Evolutionary conservation across 495 filamentous ascomycete genomes (phyloP), one percentile per base, ranked within the genome.

Genomic region (Penicillium malachiteum): DNA sequence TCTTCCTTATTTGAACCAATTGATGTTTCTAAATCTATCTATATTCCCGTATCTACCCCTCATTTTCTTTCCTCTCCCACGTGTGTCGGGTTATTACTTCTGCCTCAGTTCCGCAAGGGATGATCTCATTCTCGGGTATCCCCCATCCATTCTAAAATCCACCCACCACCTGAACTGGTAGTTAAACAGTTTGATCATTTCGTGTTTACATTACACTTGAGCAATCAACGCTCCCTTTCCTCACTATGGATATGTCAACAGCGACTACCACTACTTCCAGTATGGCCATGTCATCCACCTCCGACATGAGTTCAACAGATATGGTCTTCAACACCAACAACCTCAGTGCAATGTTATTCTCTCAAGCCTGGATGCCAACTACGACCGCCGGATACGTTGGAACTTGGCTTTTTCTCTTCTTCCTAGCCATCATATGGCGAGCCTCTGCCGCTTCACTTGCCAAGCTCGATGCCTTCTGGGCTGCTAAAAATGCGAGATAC

Each of bases 341-440:
- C 53, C 85, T 82, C 41, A 72, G 63, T 55, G 92, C 89, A 0
- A 76, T 91, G 1, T 83, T 96, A 56, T 96, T 83, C 79, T 88
- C 90, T 8, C 58, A 73, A 0, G 56, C 71, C 34, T 97, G 91
- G 91, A 86, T 84, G 7, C 93, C 92, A 13, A 73, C 63, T 7
- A 81, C 71, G 17, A 76, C 78, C 0, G 88, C 87, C 49, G 59
- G 76, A 48, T 97, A 96, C 67, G 91, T 87, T 3, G 90, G 81
- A 40, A 92, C 90, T 35, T 95, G 91, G 71, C 87, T 96, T 69
- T 95, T 95, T 71, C 79, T 95, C 41, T 84, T 94, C 70, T 52
- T 87, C 17, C 82, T 96, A 21, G 82, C 86, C 14, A 76, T 86
- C 55, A 59, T 87, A 49, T 85, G 84, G 66, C 87, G 91, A 38